These are phyloP conservation scores for Colletotrichum echinochloae DNA, from an alignment of 2,329 filamentous ascomycete genomes.

Conservation along the genomic window DNA sequence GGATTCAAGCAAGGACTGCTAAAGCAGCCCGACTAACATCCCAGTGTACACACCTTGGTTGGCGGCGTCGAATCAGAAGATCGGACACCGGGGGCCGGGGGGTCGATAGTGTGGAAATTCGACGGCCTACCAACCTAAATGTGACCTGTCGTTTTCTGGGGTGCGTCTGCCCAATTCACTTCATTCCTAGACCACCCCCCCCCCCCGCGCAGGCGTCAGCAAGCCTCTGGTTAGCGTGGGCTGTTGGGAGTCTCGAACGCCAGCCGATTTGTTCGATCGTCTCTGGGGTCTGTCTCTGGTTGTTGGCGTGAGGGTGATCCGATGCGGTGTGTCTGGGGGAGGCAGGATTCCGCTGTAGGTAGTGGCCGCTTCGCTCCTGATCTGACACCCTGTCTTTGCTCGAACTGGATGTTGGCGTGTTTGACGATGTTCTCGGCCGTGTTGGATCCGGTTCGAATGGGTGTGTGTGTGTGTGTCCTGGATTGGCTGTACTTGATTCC, in stretches of 20 bases:
- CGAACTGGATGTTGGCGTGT: slow-evolving; percentile 11
- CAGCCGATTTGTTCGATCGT: slow-evolving; percentile 30
- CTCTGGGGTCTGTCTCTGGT: slow-evolving; percentile 16
- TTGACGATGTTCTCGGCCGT: background rate
- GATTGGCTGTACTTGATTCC: slow-evolving; percentile 3
- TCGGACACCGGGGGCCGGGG: background rate
- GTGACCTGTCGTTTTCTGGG: slow-evolving; percentile 35
- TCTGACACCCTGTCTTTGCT: background rate
- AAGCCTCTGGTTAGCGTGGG: background rate
- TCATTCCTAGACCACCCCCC: slow-evolving; percentile 7
- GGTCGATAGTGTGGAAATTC: slow-evolving; percentile 28
- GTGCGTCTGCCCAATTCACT: slow-evolving; percentile 33
- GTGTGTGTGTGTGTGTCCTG: too few species aligned
- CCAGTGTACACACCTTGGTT: slow-evolving; percentile 13
- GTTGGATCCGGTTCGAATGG: slow-evolving; percentile 4
- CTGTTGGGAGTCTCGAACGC: slow-evolving; percentile 7
- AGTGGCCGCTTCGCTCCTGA: background rate
- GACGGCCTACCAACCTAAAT: slow-evolving; percentile 22
- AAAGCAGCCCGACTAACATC: slow-evolving; percentile 3
- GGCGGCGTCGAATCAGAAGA: slow-evolving; percentile 15
- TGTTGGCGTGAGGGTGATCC: slow-evolving; percentile 1
- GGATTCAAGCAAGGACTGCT: slow-evolving; percentile 1
- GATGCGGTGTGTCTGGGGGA: background rate
- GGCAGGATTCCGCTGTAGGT: background rate
- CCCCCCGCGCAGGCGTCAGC: too few species aligned